Percentiles rank a stretch among this genome's conserved stretches.
Conservation (phyloP, 176 grass and related monocot species). For the Ensete glaucum region DNA sequence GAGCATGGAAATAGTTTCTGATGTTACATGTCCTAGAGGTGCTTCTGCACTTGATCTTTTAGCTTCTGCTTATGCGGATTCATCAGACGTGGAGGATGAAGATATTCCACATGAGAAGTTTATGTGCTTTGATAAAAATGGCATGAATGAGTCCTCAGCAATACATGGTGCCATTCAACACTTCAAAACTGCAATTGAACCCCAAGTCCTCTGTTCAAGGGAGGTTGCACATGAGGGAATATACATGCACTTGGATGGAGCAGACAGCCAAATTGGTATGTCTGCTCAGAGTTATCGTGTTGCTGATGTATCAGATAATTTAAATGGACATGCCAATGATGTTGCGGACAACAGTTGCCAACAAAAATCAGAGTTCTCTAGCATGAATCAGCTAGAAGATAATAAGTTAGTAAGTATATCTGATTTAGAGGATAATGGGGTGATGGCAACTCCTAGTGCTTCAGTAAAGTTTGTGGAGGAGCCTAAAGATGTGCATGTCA, state of each 20-base stretch:
- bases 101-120: conserved; percentile 17
- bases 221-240: conserved; percentile 17
- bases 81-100: conserved; percentile 57
- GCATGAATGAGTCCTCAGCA: conserved; percentile 10
- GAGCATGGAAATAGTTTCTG: conserved; percentile 25
- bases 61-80: conserved; percentile 52
- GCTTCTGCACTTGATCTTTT: conserved; percentile 79
- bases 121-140: conserved; percentile 2
- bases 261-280: conserved; percentile 23
- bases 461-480: conserved; percentile 26
- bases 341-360: conserved; percentile 41
- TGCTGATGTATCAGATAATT: conserved; percentile 25
- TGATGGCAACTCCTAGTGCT: conserved; percentile 32
- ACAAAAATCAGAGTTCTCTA: conserved; percentile 45
- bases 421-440: conserved; percentile 30
- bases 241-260: conserved; percentile 19
- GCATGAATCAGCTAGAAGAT: conserved; percentile 35
- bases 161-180: conserved; percentile 19
- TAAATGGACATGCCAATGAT: conserved; percentile 29
- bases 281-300: conserved; percentile 26
- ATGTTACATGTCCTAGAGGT: conserved; percentile 32
- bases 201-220: conserved; percentile 21
- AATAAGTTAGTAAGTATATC: conserved; percentile 12
- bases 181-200: conserved; percentile 11
- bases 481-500: conserved; percentile 12